phyloP scores from a whole-genome alignment of 768 basidiomycete genomes.

The Zangia roseola region DNA sequence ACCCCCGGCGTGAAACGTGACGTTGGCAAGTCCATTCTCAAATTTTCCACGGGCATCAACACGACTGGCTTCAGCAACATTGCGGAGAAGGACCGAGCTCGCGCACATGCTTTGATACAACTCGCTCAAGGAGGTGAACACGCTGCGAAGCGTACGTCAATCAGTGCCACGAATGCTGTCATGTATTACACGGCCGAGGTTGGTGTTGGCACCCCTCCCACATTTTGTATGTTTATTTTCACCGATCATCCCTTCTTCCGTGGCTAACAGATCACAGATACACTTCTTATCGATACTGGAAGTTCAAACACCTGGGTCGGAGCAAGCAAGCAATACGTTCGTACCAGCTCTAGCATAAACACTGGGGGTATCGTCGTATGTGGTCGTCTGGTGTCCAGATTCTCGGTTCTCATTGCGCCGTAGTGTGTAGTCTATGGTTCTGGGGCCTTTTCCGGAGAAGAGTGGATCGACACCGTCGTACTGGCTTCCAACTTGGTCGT shows the following conservation, averaged over 20 bases:
- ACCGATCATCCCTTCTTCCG: not conserved
- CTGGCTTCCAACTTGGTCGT: conserved; percentile 6
- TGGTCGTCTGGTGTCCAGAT: not conserved
- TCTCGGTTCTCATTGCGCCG: not conserved
- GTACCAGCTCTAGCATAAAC: conserved; percentile 15
- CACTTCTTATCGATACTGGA: conserved; percentile 33
- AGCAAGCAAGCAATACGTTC: conserved; percentile 17
- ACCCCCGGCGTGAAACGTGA: conserved; percentile 4
- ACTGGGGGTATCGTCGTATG: conserved; percentile 25
- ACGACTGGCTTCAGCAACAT: conserved; percentile 5
- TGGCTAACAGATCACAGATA: conserved; percentile 14
- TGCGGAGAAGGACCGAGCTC: conserved; percentile 2
- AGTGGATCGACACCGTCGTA: conserved; percentile 15
- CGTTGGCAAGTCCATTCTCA: conserved; percentile 11
- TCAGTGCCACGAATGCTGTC: conserved; percentile 21
- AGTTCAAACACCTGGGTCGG: conserved; percentile 35
- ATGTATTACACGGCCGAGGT: conserved; percentile 31
- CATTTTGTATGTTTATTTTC: conserved; percentile 21
- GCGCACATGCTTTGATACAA: conserved; percentile 13
- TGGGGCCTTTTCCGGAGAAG: conserved; percentile 7
- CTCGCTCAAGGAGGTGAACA: not conserved
- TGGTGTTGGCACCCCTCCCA: conserved; percentile 27
- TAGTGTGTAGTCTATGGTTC: conserved; percentile 1
- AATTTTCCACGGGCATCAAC: conserved; percentile 11
- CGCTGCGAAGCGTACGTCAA: not conserved